phyloP scores from a whole-genome alignment of 805 yeast species.

The Yamadazyma philogaea region DNA sequence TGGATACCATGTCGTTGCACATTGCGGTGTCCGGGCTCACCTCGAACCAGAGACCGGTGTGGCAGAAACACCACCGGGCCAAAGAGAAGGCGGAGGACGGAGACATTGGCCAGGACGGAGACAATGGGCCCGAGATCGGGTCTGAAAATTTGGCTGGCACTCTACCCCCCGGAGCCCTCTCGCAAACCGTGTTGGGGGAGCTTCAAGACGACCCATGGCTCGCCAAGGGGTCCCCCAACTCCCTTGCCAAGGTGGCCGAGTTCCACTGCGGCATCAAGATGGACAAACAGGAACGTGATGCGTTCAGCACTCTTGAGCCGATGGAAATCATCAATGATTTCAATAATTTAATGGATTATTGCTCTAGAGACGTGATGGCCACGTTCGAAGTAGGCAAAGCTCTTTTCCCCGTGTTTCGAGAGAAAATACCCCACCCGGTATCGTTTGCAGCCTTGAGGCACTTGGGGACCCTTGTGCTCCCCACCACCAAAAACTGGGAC shows the following conservation, averaged over 20 bases:
- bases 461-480: slow-evolving; percentile 70
- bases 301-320: slow-evolving; percentile 55
- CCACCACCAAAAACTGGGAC: slow-evolving; percentile 74
- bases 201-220: slow-evolving; percentile 81
- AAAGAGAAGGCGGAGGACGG: slow-evolving; percentile 15
- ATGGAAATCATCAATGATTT: slow-evolving; percentile 54
- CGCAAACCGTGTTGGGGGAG: slow-evolving; percentile 24
- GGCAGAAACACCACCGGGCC: slow-evolving; percentile 57
- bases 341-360: slow-evolving; percentile 64
- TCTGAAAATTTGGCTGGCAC: no score
- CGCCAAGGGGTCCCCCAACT: slow-evolving; percentile 68
- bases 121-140: no score
- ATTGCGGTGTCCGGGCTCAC: slow-evolving; percentile 90
- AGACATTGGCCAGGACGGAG: slow-evolving; percentile 4
- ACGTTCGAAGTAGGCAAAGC: slow-evolving; percentile 69
- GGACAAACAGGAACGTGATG: slow-evolving; percentile 66
- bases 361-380: slow-evolving; percentile 78
- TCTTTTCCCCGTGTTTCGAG: slow-evolving; percentile 65
- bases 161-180: no score
- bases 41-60: slow-evolving; percentile 80
- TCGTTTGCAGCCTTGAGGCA: slow-evolving; percentile 83
- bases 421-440: slow-evolving; percentile 87
- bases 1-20: slow-evolving; percentile 93
- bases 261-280: slow-evolving; percentile 70
- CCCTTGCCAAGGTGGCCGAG: slow-evolving; percentile 73